Evolutionary conservation across 169 alveolate genomes (phyloP), one percentile per base, ranked within the genome.

Genomic region (Ichthyophthirius multifiliis): DNA sequence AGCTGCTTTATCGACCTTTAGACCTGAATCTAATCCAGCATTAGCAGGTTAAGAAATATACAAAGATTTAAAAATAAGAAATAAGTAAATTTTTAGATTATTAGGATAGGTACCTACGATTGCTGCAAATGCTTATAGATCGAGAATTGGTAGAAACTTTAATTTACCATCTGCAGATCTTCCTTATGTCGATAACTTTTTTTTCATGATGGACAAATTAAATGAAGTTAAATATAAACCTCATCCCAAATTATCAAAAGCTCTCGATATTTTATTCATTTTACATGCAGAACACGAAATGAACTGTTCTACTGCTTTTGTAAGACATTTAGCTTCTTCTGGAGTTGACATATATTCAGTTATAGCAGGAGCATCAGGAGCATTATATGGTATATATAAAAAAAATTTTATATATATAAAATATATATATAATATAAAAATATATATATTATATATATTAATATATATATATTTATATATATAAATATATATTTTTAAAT

Each of bases 211-310:
- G 93, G 96, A 91, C 39, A 96, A 96, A 23, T 74, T 91, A 87
- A 90, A 86, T 80, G 91, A 89, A 39, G 67, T 81, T 31, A 90
- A 82, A 55, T 94, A 84, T 41, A 65, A 65, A 47, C 87, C 93
- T 32, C 93, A 93, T 39, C 87, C 90, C 23, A 85, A 90, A 16
- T 83, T 90, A 84, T 89, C 90, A 13, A 90, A 89, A 41, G 96
- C 95, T 12, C 81, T 95, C 39, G 97, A 95, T 44, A 86, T 83
- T 43, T 83, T 95, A 34, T 81, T 95, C 41, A 89, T 91, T 13
- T 76, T 95, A 4, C 98, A 94, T 67, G 98, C 98, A 31, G 98
- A 95, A 65, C 98, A 95, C 62, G 98, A 95, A 77, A 92, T 92
- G 84, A 93, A 93, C 76, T 96, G 97, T 41, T 94, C 97, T 2